These are phyloP conservation scores for Blepharisma japonicum DNA, from an alignment of 73 alveolate species.

Conservation along the genomic window DNA sequence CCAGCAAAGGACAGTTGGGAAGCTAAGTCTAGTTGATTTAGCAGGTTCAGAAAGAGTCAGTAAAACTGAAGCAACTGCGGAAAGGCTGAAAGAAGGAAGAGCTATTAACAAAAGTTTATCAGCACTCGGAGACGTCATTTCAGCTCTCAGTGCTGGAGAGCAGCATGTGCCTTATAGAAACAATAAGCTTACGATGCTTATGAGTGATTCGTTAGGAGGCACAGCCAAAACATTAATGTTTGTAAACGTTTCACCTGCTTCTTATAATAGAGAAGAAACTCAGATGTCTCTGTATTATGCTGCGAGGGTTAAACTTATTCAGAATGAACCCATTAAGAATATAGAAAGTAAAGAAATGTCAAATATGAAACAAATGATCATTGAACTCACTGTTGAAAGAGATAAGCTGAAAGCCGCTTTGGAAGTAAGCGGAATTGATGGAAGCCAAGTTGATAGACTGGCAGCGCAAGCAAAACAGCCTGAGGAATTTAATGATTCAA, in stretches of 20 bases:
- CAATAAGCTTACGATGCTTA: slow-evolving; percentile 67
- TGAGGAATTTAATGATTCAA: slow-evolving; percentile 18
- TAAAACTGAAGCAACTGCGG: slow-evolving; percentile 70
- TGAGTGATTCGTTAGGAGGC: slow-evolving; percentile 92
- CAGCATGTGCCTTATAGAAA: slow-evolving; percentile 78
- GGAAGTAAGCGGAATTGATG: neutral
- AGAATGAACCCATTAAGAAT: slow-evolving; percentile 45
- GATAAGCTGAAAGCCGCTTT: neutral
- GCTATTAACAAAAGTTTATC: slow-evolving; percentile 61
- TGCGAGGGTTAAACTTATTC: slow-evolving; percentile 40
- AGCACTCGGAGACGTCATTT: slow-evolving; percentile 59
- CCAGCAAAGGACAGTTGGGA: slow-evolving; percentile 89
- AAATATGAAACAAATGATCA: slow-evolving; percentile 28
- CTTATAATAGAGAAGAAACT: slow-evolving; percentile 70
- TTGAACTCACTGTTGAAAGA: neutral
- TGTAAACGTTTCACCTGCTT: slow-evolving; percentile 92
- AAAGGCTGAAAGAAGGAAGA: slow-evolving; percentile 74
- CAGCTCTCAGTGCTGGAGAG: slow-evolving; percentile 33
- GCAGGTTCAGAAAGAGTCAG: slow-evolving; percentile 78
- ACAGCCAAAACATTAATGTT: slow-evolving; percentile 94
- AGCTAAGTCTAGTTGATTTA: slow-evolving; percentile 81
- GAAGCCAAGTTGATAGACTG: neutral
- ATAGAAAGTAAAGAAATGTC: slow-evolving; percentile 33
- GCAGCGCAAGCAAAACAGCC: neutral
- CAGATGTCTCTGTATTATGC: slow-evolving; percentile 12